Evolutionary conservation across 345 rosid genomes (phyloP), one percentile per base, ranked within the genome.

Genomic region (Eucalyptus erythrocorys): DNA sequence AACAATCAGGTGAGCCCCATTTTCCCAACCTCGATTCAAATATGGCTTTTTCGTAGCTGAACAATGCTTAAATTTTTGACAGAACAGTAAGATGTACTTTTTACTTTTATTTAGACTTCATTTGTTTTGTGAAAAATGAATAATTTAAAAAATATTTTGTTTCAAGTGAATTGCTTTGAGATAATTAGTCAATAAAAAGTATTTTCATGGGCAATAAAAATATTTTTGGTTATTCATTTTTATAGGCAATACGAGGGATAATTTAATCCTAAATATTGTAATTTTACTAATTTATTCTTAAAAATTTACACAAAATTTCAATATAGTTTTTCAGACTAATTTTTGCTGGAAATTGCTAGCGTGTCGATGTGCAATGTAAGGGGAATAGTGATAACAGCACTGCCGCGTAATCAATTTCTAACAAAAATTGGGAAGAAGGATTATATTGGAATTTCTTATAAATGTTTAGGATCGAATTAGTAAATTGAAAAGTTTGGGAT

Each of bases 311-410:
- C 10, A 8, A 64, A 64, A 7, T n/a, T 64, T 1, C 0, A 64
- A 64, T n/a, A 16, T 13, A 64, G 21, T 64, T 3, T 4, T 64
- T 64, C 1, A 0, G 0, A n/a, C 10, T 15, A 64, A n/a, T 64
- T n/a, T 64, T 64, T 0, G 2, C 2, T 15, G 10, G 21, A n/a
- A n/a, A 7, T 64, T 0, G 6, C 5, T 64, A 3, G 1, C 6
- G 2, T 13, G 21, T 4, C 8, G 0, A 8, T n/a, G 13, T 22
- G 61, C 1, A 9, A 55, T 55, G 61, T 55, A 24, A 55, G 61
- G 24, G 27, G 30, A 26, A 8, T 0, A 2, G 3, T 3, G 0
- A 55, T 55, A 26, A 10, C 1, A 3, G 1, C 4, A 55, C 3
- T 2, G 0, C 3, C 76, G 7, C 6, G 0, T 64, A 15, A 64